Base-by-base conservation (phyloP, 306 rosid species). In the Vigna reflexopilosa region DNA sequence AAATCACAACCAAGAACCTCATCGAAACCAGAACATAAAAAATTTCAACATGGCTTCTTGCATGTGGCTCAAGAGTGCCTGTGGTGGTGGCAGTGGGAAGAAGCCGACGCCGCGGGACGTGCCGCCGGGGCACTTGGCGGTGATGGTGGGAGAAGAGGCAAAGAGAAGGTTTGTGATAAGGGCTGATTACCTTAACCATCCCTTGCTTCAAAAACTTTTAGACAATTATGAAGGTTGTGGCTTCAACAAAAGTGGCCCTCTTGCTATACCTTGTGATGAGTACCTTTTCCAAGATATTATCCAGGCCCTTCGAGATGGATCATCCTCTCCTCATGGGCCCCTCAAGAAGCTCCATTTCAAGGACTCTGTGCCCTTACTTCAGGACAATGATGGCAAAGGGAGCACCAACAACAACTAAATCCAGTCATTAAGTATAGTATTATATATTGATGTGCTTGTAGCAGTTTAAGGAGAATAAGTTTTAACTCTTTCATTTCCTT, bases 211-310 rank as follows among this genome's bases (percentile, higher is more conserved):
- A 45, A 79, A 80, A 79, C 74, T 87, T 64, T 86, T 85, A 49
- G 83, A 86, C n/a, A 80, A 78, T 10, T 72, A 83, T 57, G 90
- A 89, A 81, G 85, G 84, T 22, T 59, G 78, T 70, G 88, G 85
- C 20, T 81, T 68, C 72, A 82, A 67, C 48, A 75, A 77, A 73
- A 68, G 69, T 58, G 89, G 87, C 62, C 88, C 86, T 72, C 61
- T 85, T 55, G 76, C 86, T 49, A 85, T 89, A 75, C 93, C 86
- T 12, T 87, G 89, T 48, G 84, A 81, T 32, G 90, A 87, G 82
- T 61, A 73, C 49, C 58, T 83, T 22, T 85, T 85, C 55, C 82
- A 86, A 70, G 86, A 85, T 28, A 87, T 85, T 67, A 67, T 87
- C 76, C 80, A 82, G 47, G 74, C 81, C 72, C 88, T 85, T 14